Evolutionary conservation across 1,284 basidiomycete genomes (phyloP), one percentile per base, ranked within the genome.

Genomic region (Ustilago xerochloae): DNA sequence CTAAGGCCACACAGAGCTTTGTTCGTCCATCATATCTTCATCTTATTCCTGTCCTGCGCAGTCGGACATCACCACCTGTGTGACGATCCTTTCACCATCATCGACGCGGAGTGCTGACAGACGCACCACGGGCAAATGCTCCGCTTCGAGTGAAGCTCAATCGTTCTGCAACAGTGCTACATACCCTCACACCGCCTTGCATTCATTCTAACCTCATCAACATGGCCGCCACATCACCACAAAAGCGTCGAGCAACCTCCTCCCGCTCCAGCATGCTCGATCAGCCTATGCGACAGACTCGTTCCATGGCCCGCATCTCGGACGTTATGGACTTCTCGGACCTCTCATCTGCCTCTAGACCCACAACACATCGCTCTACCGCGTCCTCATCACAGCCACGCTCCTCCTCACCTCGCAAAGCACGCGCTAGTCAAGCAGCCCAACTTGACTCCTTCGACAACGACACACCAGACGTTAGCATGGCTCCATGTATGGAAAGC

Each of bases 301-400:
- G 72, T 4, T 75, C 72, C 38, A 75, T 75, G 72, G 72, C 66
- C 10, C 35, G 72, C 12, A 58, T 70, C 22, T 60, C 72, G 4
- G 72, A 69, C 28, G 45, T 16, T 10, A 46, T 32, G 7, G 65
- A 62, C 20, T 53, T 60, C 15, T 24, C 39, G 1, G 59, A 73
- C 29, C 55, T 45, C 10, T 51, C 54, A 2, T 47, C 54, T 1
- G 36, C 39, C 2, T 43, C 56, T 6, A 38, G 32, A 22, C 24
- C 16, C 6, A 12, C 38, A 5, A 22, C 38, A 26, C 45, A 57
- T 22, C 67, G 54, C n/a, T 50, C 20, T 6, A 6, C 53, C 15
- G 26, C 49, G 1, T 48, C 41, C 5, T 58, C 62, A 3, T 61
- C 62, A 39, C 18, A 45, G 2, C 12, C 58, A 28, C 57, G 41